Evolutionary conservation across 192 early-diverging fungal species (phyloP).

Genomic region (Phlyctochytrium arcticum): DNA sequence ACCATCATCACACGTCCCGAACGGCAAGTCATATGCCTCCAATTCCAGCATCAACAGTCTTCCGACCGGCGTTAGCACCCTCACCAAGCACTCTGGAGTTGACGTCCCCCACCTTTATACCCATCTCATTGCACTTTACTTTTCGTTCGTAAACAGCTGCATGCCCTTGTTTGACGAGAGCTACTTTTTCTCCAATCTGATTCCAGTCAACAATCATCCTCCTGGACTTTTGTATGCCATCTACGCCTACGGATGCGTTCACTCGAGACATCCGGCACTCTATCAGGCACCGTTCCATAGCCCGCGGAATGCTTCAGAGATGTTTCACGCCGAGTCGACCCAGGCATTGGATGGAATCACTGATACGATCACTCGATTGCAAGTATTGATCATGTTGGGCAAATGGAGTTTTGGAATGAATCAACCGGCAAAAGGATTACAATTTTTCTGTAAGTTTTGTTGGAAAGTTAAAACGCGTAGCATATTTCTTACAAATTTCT

Average conservation of each 20-base stretch:
- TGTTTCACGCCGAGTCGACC: conserved; percentile 9
- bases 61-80: too few relatives aligned
- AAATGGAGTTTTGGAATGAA: conserved; percentile 19
- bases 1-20: not conserved
- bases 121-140: conserved; percentile 34
- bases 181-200: conserved; percentile 32
- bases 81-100: not conserved
- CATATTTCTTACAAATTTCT: not conserved
- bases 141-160: conserved; percentile 26
- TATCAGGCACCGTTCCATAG: conserved; percentile 31
- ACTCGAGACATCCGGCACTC: conserved; percentile 28
- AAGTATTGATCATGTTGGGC: conserved; percentile 14
- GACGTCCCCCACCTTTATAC: conserved; percentile 15
- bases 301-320: conserved; percentile 27
- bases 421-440: not conserved
- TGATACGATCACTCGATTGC: not conserved
- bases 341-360: not conserved
- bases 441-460: conserved; percentile 11
- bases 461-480: too few relatives aligned
- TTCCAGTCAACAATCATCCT: conserved; percentile 41
- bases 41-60: too few relatives aligned
- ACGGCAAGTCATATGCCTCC: not conserved
- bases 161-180: conserved; percentile 29
- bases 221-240: conserved; percentile 40
- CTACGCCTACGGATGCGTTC: conserved; percentile 32